Base-by-base conservation (phyloP, 1,284 basidiomycete species). In the Chondrostereum purpureum region DNA sequence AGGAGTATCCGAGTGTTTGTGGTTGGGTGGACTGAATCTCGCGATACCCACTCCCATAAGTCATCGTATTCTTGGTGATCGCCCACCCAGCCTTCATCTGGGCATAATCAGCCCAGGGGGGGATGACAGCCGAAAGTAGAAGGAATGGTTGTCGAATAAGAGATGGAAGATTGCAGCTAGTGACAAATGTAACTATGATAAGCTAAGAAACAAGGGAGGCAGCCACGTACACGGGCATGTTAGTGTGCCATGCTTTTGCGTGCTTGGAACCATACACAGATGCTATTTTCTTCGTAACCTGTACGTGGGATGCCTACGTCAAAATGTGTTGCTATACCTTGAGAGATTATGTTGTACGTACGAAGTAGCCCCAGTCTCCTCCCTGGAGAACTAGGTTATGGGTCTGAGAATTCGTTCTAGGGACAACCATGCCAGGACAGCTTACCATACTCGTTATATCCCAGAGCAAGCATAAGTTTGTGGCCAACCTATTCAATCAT, bases 281-380 rank as follows among this genome's bases (percentile, higher is more conserved):
- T 5, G 63, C 62, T 42, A 67, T 60, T 5, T 33, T 47, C 10
- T 54, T 51, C 8, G 65, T 65, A 3, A 68, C 62, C 58, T 66
- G 37, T 13, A 23, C 5, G 12, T 16, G 27, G 8, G 11, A 13
- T 18, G 18, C 2, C 1, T n/a, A n/a, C n/a, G n/a, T n/a, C n/a
- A n/a, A n/a, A n/a, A n/a, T n/a, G n/a, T n/a, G n/a, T n/a, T n/a
- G n/a, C n/a, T n/a, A n/a, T n/a, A n/a, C n/a, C n/a, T n/a, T 14
- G 11, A 17, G 31, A 24, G 12, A 44, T 19, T 12, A 35, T 11
- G 17, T 10, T 24, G 5, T 37, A 14, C 14, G 17, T 53, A 75
- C 73, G 0, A 57, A 1, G 43, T 53, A 53, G 37, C 75, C 76
- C 75, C 72, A 77, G 50, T 78, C 77, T 4, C 76, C 76, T 16